Base-by-base conservation (phyloP, 805 yeast species). In the Metschnikowia peoriensis region DNA sequence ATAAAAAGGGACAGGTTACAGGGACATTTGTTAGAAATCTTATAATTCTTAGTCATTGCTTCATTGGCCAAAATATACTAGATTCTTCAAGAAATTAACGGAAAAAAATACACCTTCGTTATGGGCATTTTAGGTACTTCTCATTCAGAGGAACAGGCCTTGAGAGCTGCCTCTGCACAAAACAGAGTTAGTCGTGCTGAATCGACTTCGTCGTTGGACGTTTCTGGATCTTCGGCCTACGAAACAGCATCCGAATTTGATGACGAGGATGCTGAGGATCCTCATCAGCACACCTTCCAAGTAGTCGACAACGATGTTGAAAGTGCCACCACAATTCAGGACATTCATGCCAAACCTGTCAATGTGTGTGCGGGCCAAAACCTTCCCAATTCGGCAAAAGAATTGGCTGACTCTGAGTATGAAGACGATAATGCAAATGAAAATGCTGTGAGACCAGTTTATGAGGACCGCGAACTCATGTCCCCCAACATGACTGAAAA, bases 111-210 rank as follows among this genome's bases (percentile, higher is more conserved):
- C 22, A 22, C 22, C 22, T 2, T 12, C 38, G 16, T 5, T 7
- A 71, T 72, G 75, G 75, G 68, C 7, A 44, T 68, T n/a, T 68
- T 72, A 41, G 75, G 77, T 10, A 65, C 75, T 8, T 63, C 72
- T 5, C 40, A 60, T 29, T 47, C 58, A 12, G 76, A 72, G 47
- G 73, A 69, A 52, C 61, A 56, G 7, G 59, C 57, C 14, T 55
- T 70, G 43, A 57, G 70, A 42, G 60, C 62, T n/a, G 71, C 70
- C 10, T 65, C 68, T 11, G 42, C 52, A 15, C 49, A 41, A 46
- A 35, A 27, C 52, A 28, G 29, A 15, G 32, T 41, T 41, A 27
- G 41, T 44, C 11, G 58, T 38, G 45, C 46, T 47, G 52, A 42
- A 48, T 41, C 51, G 53, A 42, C 43, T 54, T 54, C 52, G 28